Percentiles rank a stretch among this genome's conserved stretches.
These are phyloP conservation scores for Fusarium pseudonygamai DNA, from an alignment of 2,329 filamentous ascomycete species.

Conservation along the genomic window DNA sequence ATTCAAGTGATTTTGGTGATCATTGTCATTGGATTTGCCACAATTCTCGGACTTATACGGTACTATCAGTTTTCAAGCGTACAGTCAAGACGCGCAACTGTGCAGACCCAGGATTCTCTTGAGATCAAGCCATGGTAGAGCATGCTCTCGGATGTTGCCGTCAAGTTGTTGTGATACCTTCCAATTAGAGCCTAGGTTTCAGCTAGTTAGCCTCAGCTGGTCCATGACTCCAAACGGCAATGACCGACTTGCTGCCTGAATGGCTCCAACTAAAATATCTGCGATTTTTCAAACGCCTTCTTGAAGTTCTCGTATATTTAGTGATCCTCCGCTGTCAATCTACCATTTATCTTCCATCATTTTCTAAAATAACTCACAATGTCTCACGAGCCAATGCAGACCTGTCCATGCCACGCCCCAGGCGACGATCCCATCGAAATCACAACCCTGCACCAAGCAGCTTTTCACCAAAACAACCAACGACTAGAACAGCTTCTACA, in stretches of 20 bases:
- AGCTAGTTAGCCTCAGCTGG: neutral
- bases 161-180: neutral
- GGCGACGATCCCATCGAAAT: neutral
- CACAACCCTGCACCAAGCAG: neutral
- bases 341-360: rapidly evolving
- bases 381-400: neutral
- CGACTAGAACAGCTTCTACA: neutral
- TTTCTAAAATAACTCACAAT: rapidly evolving
- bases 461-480: neutral
- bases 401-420: neutral
- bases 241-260: neutral
- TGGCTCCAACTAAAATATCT: neutral
- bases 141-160: neutral
- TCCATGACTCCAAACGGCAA: neutral
- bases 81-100: no score
- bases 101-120: rapidly evolving
- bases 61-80: no score
- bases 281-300: neutral
- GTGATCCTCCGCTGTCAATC: rapidly evolving
- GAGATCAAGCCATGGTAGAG: rapidly evolving
- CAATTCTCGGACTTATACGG: no score
- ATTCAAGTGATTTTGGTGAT: no score
- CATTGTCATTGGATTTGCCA: no score
- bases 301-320: neutral
- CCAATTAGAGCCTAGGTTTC: neutral